These are phyloP conservation scores for Backusella psychrophila DNA, from an alignment of 192 early-diverging fungal genomes.

Conservation along the genomic window DNA sequence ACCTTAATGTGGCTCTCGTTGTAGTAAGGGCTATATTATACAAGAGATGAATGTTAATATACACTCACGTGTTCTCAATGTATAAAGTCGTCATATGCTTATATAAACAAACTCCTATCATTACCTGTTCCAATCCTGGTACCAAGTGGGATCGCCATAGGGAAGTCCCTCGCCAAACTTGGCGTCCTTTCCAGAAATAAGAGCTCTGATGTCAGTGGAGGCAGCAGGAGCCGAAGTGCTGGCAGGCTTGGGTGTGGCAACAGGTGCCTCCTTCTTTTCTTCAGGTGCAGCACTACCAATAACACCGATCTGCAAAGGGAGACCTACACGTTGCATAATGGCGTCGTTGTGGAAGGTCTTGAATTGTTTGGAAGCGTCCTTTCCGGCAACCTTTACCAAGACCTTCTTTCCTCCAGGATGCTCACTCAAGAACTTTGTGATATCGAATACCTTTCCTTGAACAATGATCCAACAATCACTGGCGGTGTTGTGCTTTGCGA, in stretches of 20 bases:
- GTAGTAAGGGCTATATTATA: constrained; percentile 67
- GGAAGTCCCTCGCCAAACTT: constrained; percentile 74
- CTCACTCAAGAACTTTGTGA: constrained; percentile 68
- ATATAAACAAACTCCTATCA: background rate
- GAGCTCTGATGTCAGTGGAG: background rate
- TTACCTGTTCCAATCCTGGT: constrained; percentile 47
- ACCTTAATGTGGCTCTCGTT: constrained; percentile 67
- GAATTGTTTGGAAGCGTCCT: constrained; percentile 81
- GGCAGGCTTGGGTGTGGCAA: background rate
- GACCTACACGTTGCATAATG: constrained; percentile 33
- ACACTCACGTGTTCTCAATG: background rate
- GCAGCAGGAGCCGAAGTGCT: background rate
- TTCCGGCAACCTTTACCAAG: constrained; percentile 76
- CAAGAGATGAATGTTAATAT: background rate
- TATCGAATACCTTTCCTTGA: constrained; percentile 71
- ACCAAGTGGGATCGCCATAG: constrained; percentile 77
- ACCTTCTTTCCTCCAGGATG: constrained; percentile 96
- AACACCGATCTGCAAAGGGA: constrained; percentile 34
- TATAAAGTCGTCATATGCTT: background rate
- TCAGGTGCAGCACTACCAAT: constrained; percentile 13
- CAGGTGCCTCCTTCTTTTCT: background rate
- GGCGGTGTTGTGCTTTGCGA: constrained; percentile 62
- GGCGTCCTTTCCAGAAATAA: constrained; percentile 40
- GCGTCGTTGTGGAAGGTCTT: constrained; percentile 62
- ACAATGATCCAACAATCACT: constrained; percentile 82